Base-by-base conservation (phyloP, 345 rosid species). In the Aquilaria malaccensis region DNA sequence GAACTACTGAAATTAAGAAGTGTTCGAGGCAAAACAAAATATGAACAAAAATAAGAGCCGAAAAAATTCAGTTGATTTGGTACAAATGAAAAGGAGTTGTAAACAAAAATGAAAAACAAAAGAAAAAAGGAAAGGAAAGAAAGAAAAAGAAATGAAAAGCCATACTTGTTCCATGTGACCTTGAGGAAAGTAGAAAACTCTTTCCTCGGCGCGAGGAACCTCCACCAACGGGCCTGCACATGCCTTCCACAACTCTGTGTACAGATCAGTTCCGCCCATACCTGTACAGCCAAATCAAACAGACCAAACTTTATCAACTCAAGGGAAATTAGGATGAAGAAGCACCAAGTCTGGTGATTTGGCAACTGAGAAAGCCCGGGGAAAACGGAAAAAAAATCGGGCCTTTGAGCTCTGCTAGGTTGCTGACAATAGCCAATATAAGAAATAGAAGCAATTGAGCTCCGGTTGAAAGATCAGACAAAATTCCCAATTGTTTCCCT, bases 221-320 rank as follows among this genome's bases (percentile, higher is more conserved):
- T 87, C 89, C 76, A 83, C 87, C 73, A 81, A 70, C 50, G 88
- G 84, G 60, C 95, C 91, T 55, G 95, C 91, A 70, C 89, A 87
- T 46, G 86, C 85, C 78, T 85, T 85, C 95, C 95, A 87, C 48
- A 87, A 73, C 79, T 87, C 89, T 58, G 64, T 67, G 59, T 82
- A 76, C 45, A 87, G 81, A 69, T 70, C 78, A 76, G 67, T 80
- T 9, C 69, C 50, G 43, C 70, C 68, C 62, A 61, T 62, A 62
- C 75, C 81, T 77, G 52, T 62, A 43, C 63, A 65, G 62, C 54
- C 48, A 56, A 59, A 60, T 30, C 33, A 41, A 43, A 30, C 43
- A 43, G 22, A 45, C 29, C 30, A 56, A 13, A 56, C 13, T 14
- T 47, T 29, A 31, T 30, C 11, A 51, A 9, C 13, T 51, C 46